Conservation (phyloP, 192 early-diverging fungal species). For the Entomortierella lignicola region DNA sequence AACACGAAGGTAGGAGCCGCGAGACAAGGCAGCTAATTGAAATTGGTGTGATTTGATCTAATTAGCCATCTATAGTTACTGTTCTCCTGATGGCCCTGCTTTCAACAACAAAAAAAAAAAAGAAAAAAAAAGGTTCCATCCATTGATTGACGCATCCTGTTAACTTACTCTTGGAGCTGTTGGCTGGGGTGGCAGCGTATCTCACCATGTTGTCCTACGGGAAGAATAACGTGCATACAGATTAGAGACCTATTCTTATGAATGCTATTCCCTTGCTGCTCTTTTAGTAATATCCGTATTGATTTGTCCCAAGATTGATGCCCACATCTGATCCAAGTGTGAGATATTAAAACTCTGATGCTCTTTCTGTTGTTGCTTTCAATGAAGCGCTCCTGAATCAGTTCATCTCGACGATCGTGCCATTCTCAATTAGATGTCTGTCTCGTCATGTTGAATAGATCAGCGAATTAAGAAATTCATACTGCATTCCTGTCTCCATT, state of each 20-base stretch:
- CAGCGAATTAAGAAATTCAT: background rate
- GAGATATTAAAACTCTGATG: background rate
- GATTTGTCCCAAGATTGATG: background rate
- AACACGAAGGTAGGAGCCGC: conserved; percentile 93
- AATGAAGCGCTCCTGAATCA: background rate
- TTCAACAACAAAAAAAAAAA: background rate
- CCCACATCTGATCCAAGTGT: background rate
- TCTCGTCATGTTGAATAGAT: background rate
- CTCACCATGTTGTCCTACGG: conserved; percentile 67
- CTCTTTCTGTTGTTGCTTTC: background rate
- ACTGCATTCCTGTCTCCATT: background rate
- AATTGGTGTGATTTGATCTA: background rate
- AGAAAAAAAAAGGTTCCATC: background rate
- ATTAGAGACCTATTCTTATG: conserved; percentile 6
- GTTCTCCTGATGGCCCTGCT: background rate
- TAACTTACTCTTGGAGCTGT: conserved; percentile 72
- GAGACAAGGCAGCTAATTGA: conserved; percentile 82
- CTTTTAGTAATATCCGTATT: background rate
- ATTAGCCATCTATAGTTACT: background rate
- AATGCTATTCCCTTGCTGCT: background rate
- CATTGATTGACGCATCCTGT: background rate
- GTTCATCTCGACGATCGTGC: background rate
- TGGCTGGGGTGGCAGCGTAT: conserved; percentile 78
- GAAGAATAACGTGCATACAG: background rate
- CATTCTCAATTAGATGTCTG: background rate